Evolutionary conservation across 2,329 filamentous ascomycete species (phyloP).

Genomic region (Emmonsiellopsis sp.): DNA sequence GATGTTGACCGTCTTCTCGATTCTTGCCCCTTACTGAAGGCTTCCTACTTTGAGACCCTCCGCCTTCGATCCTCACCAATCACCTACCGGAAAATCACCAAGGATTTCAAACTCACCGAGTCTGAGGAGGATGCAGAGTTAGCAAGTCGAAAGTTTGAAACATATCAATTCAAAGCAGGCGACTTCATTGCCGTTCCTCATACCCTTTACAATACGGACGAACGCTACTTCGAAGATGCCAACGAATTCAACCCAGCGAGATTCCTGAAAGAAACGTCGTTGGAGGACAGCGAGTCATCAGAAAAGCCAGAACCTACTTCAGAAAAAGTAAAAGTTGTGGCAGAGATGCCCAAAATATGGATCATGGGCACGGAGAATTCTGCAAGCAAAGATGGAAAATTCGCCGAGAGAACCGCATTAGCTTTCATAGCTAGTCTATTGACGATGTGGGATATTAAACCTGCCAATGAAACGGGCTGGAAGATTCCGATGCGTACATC

Average conservation of each 20-base stretch:
- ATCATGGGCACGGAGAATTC: slow-evolving; percentile 41
- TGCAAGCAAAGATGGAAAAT: slow-evolving; percentile 36
- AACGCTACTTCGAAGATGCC: slow-evolving; percentile 32
- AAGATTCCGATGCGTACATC: slow-evolving; percentile 42
- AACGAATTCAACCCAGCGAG: slow-evolving; percentile 35
- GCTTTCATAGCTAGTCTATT: slow-evolving; percentile 45
- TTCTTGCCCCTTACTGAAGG: slow-evolving; percentile 39
- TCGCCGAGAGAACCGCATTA: slow-evolving; percentile 44
- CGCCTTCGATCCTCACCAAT: slow-evolving; percentile 36
- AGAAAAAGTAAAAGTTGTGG: slow-evolving; percentile 13
- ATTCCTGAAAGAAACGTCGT: slow-evolving; percentile 36
- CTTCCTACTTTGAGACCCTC: slow-evolving; percentile 39
- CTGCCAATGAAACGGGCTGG: slow-evolving; percentile 37
- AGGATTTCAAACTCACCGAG: slow-evolving; percentile 32
- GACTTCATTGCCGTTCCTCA: slow-evolving; percentile 38
- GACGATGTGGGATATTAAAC: slow-evolving; percentile 48
- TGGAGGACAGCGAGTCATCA: slow-evolving; percentile 26
- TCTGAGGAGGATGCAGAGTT: slow-evolving; percentile 28
- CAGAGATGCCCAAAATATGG: slow-evolving; percentile 35
- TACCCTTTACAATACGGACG: slow-evolving; percentile 36
- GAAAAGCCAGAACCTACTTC: slow-evolving; percentile 12
- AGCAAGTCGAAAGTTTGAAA: slow-evolving; percentile 21
- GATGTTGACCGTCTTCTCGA: slow-evolving; percentile 31
- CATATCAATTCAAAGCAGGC: slow-evolving; percentile 34
- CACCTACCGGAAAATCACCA: slow-evolving; percentile 33